Evolutionary conservation across 2,329 filamentous ascomycete species (phyloP).

Genomic region (Arthrobotrys conoides): DNA sequence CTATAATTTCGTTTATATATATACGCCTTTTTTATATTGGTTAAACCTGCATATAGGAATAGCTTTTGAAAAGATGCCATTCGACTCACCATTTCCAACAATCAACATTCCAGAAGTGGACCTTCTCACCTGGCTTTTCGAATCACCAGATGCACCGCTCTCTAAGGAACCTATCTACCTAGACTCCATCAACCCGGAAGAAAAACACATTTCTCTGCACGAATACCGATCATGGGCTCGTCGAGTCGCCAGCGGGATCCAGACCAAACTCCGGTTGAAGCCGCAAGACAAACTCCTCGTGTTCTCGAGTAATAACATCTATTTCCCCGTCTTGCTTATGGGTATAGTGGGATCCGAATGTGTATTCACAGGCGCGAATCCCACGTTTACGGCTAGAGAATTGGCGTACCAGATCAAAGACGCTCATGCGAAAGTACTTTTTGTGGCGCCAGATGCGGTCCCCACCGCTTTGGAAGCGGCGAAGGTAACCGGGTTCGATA

Average conservation of each 20-base stretch:
- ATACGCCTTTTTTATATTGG: not conserved
- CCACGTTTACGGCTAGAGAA: constrained; percentile 78
- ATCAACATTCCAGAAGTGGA: constrained; percentile 61
- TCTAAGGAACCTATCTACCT: constrained; percentile 66
- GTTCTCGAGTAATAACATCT: constrained; percentile 80
- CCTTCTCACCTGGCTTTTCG: constrained; percentile 62
- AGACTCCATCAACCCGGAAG: constrained; percentile 77
- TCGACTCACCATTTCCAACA: constrained; percentile 45
- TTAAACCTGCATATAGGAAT: not conserved
- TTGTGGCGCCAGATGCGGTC: constrained; percentile 76
- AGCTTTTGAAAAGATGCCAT: constrained; percentile 38
- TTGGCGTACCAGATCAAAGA: constrained; percentile 82
- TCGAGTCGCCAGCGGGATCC: constrained; percentile 74
- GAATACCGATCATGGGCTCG: constrained; percentile 80
- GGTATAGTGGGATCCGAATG: constrained; percentile 83
- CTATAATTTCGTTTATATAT: constrained; percentile 4
- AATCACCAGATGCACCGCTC: constrained; percentile 60
- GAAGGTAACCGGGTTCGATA: constrained; percentile 71
- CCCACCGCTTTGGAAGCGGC: constrained; percentile 78
- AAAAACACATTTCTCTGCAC: constrained; percentile 75
- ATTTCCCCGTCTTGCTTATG: constrained; percentile 79
- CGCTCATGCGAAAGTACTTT: constrained; percentile 75
- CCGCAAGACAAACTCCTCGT: constrained; percentile 80
- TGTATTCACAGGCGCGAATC: constrained; percentile 83
- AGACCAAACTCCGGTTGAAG: constrained; percentile 68